phyloP scores from a whole-genome alignment of 2,329 filamentous ascomycete species.

The Hypoxylon sp. region DNA sequence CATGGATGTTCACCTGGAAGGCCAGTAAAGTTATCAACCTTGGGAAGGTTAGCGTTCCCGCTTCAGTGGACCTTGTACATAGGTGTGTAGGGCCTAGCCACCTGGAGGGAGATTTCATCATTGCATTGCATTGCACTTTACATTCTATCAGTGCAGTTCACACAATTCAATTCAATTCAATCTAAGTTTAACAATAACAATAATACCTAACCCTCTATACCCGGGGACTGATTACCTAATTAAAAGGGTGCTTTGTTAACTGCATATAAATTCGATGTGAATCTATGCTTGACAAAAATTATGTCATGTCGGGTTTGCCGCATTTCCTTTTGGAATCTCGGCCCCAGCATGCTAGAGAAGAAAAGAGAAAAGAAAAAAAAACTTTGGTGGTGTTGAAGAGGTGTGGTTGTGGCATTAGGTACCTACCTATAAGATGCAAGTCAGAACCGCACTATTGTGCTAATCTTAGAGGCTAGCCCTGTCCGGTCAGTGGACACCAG shows the following conservation, averaged over 20 bases:
- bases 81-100: conserved; percentile 2
- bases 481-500: conserved; percentile 36
- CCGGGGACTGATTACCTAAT: not conserved
- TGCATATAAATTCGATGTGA: conserved; percentile 9
- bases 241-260: conserved; percentile 8
- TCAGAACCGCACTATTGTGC: conserved; percentile 5
- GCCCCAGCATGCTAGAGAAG: conserved; percentile 25
- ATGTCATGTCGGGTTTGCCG: conserved; percentile 42
- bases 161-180: conserved; percentile 16
- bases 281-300: conserved; percentile 18
- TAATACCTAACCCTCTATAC: not conserved
- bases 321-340: conserved; percentile 31
- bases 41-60: conserved; percentile 35
- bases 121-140: not conserved
- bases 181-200: conserved; percentile 8
- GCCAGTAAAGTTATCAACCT: conserved; percentile 14
- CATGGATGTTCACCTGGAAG: too few relatives aligned
- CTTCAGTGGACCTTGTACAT: conserved; percentile 39
- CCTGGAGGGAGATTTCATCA: conserved; percentile 15
- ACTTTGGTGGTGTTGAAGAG: conserved; percentile 15
- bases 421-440: conserved; percentile 4
- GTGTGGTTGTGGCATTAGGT: conserved; percentile 20
- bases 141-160: not conserved
- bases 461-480: conserved; percentile 35
- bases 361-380: not conserved